Evolutionary conservation across 805 yeast genomes (phyloP), one percentile per base, ranked within the genome.

Genomic region (Pichia insulana): DNA sequence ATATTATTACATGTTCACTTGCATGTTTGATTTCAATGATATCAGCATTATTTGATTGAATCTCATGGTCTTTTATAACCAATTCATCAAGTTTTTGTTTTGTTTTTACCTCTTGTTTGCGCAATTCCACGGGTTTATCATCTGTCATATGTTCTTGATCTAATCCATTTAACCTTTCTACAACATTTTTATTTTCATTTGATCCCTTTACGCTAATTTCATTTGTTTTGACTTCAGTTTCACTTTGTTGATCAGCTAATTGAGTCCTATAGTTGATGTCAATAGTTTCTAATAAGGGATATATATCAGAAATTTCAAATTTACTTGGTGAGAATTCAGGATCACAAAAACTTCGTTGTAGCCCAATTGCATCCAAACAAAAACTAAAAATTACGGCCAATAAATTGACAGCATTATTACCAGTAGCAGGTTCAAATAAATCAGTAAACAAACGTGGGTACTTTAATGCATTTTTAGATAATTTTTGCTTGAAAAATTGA

Each of bases 331-430:
- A 43, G 18, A 46, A 48, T 1, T 39, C 27, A 1, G 55, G 52
- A 43, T 55, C 57, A 40, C 54, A 47, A 32, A 59, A 57, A 19
- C 50, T 34, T 6, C 37, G 44, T 7, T 40, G 42, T 22, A 56
- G 15, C 12, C 49, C 33, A 3, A 47, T 40, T 2, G 56, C 51
- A 35, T 52, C 46, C 3, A 52, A 45, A 38, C 63, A 59, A 39
- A 59, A 57, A 2, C 57, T 50, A 42, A 56, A 60, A 3, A 61
- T 48, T 10, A 59, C 39, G 1, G 58, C 41, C 26, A 61, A 41
- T 17, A 59, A 37, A 42, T 61, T 61, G n/a, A 60, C 42, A 2
- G 61, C 59, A 40, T 59, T 55, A 28, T 56, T 54, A 3, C 46
- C 30, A 15, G 50, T 47, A 17, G 42, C 41, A 7, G 61, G 60